A percentile compares a stretch with the other conserved stretches of the same genome.
These are phyloP conservation scores for Acacia pycnantha DNA, from an alignment of 331 rosid genomes.

Conservation along the genomic window DNA sequence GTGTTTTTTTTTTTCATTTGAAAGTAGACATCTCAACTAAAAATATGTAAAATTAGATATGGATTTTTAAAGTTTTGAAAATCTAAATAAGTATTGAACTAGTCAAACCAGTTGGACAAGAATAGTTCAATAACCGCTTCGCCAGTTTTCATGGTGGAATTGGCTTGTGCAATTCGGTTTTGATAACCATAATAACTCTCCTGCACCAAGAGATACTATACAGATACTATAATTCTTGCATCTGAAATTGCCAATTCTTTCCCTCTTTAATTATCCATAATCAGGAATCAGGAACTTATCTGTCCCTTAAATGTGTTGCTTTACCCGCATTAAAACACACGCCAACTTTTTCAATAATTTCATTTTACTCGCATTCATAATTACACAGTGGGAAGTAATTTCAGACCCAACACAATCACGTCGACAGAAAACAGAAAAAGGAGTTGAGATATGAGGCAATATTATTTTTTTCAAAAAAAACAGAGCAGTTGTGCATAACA, in stretches of 20 bases:
- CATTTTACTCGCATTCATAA: not conserved
- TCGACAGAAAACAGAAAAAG: not conserved
- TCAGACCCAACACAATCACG: not conserved
- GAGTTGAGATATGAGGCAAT: not conserved
- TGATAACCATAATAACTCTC: not conserved
- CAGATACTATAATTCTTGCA: not conserved
- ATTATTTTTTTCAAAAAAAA: not conserved
- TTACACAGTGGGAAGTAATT: not conserved
- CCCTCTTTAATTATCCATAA: not conserved
- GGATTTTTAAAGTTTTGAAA: too few species aligned
- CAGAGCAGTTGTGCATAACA: not conserved
- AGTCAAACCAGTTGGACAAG: fast-evolving
- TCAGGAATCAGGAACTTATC: not conserved
- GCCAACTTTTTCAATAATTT: not conserved
- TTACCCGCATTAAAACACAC: not conserved
- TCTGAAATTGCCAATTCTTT: not conserved
- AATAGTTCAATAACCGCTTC: too few species aligned
- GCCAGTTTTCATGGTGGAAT: too few species aligned
- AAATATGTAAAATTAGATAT: too few species aligned
- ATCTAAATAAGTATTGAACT: too few species aligned
- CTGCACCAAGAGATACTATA: not conserved
- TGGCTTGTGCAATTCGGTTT: fast-evolving
- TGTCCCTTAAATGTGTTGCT: not conserved
- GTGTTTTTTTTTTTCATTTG: too few species aligned
- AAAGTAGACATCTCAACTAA: too few species aligned